Evolutionary conservation across 306 rosid genomes (phyloP).

Genomic region (Rosa multiflora): DNA sequence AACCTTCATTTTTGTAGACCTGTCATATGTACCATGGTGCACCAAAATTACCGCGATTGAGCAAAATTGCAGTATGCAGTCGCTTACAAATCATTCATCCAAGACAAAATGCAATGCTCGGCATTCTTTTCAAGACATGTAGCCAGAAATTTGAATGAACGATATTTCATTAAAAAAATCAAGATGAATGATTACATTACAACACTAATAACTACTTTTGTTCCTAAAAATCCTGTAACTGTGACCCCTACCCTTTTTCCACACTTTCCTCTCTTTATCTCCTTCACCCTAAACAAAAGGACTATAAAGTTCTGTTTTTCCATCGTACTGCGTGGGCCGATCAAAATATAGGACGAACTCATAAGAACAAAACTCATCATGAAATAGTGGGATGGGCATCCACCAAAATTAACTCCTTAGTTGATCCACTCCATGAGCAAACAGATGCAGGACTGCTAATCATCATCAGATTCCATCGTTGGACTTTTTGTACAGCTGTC

Average conservation of each 20-base stretch:
- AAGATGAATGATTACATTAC: conserved; percentile 19
- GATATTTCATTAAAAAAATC: conserved; percentile 12
- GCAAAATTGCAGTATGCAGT: not conserved
- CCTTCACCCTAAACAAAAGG: not conserved
- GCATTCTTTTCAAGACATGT: not conserved
- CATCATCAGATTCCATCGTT: conserved; percentile 56
- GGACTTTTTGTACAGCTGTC: conserved; percentile 76
- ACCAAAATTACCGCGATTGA: not conserved
- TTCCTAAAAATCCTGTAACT: conserved; percentile 25
- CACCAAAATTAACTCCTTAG: conserved; percentile 28
- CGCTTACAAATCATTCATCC: not conserved
- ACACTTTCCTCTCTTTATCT: not conserved
- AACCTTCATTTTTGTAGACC: not conserved
- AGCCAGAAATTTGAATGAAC: conserved; percentile 15
- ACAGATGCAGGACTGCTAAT: conserved; percentile 22
- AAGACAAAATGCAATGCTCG: not conserved
- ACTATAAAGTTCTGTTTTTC: not conserved
- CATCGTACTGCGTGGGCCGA: not conserved
- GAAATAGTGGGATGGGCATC: conserved; percentile 19
- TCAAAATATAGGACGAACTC: not conserved
- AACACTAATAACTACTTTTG: conserved; percentile 21
- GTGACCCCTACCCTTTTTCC: not conserved
- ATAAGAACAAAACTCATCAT: not conserved
- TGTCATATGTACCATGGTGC: not conserved
- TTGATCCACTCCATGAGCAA: not conserved